Conservation (phyloP, 805 yeast genomes). For the Ogataea siamensis region DNA sequence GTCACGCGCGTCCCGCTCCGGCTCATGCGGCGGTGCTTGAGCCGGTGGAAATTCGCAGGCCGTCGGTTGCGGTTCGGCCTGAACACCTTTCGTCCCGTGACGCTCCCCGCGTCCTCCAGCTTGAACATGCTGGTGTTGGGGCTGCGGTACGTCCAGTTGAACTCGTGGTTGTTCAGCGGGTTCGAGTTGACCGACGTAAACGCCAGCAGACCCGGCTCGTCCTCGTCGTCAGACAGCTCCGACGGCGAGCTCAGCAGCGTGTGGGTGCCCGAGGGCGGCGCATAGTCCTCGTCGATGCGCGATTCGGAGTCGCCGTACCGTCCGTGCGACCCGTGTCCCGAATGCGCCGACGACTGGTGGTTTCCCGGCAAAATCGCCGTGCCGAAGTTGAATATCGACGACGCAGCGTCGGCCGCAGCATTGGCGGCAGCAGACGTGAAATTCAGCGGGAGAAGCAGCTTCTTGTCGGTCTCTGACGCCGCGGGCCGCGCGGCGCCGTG, state of each 20-base stretch:
- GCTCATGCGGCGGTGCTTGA: slow-evolving; percentile 50
- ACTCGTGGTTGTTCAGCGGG: slow-evolving; percentile 35
- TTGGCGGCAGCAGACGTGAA: slow-evolving; percentile 29
- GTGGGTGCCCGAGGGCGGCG: slow-evolving; percentile 14
- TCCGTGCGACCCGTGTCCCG: too few species aligned
- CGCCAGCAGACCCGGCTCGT: slow-evolving; percentile 31
- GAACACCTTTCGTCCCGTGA: slow-evolving; percentile 15
- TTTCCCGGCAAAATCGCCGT: slow-evolving; percentile 18
- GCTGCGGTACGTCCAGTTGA: slow-evolving; percentile 29
- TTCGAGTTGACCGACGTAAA: slow-evolving; percentile 34
- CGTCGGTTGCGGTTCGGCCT: slow-evolving; percentile 25
- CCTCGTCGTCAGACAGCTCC: slow-evolving; percentile 24
- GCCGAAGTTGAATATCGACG: slow-evolving; percentile 32
- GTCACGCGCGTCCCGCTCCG: slow-evolving; percentile 35
- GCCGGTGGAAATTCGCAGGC: slow-evolving; percentile 22
- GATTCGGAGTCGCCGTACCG: too few species aligned
- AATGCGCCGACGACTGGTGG: slow-evolving; percentile 1
- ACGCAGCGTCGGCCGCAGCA: slow-evolving; percentile 31
- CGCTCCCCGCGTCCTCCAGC: slow-evolving; percentile 17
- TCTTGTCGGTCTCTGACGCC: slow-evolving; percentile 13
- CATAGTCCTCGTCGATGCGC: slow-evolving; percentile 12
- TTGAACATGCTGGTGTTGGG: slow-evolving; percentile 19
- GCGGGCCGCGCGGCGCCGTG: background rate
- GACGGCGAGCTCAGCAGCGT: slow-evolving; percentile 13
- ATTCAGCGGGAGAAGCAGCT: slow-evolving; percentile 20